These are phyloP conservation scores for Lichina pygmaea DNA, from an alignment of 495 filamentous ascomycete genomes.

Conservation along the genomic window DNA sequence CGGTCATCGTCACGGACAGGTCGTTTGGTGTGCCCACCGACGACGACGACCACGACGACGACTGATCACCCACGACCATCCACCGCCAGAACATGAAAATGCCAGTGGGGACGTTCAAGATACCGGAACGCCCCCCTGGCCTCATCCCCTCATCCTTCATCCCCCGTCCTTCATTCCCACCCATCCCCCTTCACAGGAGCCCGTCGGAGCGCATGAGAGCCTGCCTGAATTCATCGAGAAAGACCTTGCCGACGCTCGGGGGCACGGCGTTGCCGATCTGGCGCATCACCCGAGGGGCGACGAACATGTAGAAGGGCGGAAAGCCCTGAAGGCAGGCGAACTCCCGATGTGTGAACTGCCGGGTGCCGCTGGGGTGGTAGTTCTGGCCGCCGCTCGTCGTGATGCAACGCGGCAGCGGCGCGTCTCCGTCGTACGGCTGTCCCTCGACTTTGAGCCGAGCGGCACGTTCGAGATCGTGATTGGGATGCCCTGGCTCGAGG, in stretches of 20 bases:
- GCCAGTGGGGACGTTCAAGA: too few relatives aligned
- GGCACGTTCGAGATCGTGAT: conserved; percentile 22
- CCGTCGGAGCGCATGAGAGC: conserved; percentile 29
- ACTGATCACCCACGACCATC: too few relatives aligned
- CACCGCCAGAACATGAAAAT: too few relatives aligned
- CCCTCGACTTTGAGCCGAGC: too few relatives aligned
- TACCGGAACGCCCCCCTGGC: too few relatives aligned
- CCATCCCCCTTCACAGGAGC: too few relatives aligned
- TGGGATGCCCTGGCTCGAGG: conserved; percentile 14
- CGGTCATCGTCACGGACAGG: too few relatives aligned
- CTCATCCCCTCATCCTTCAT: too few relatives aligned
- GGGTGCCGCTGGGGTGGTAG: conserved; percentile 42
- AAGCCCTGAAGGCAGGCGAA: conserved; percentile 56
- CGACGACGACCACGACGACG: too few relatives aligned
- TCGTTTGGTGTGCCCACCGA: too few relatives aligned
- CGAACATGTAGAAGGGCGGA: conserved; percentile 34
- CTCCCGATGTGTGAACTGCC: conserved; percentile 45
- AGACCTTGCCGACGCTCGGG: conserved; percentile 26
- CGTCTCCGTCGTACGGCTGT: conserved; percentile 14
- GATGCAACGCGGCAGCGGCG: conserved; percentile 27
- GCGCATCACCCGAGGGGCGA: conserved; percentile 17
- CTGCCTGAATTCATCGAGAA: conserved; percentile 29
- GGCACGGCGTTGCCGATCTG: conserved; percentile 84
- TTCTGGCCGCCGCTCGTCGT: conserved; percentile 40
- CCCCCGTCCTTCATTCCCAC: too few relatives aligned